Conservation (phyloP, 2,329 filamentous ascomycete species). For the Trichoderma pleuroti region DNA sequence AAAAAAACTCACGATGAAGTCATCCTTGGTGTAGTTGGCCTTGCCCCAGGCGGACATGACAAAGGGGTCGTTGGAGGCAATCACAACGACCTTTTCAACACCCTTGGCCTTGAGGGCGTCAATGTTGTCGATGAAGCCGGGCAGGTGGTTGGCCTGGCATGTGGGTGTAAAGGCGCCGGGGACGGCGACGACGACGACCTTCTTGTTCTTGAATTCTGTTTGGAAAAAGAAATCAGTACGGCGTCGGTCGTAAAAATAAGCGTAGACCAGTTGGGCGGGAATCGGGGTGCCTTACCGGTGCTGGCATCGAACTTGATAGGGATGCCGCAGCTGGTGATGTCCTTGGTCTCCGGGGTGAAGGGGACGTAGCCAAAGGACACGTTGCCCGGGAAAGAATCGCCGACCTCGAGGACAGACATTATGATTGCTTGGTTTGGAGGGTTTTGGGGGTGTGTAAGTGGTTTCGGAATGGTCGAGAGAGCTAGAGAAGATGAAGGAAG, state of each 20-base stretch:
- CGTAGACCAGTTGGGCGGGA: not conserved
- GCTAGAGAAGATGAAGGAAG: not conserved
- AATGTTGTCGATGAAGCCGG: constrained; percentile 72
- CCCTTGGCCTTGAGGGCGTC: constrained; percentile 72
- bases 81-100: constrained; percentile 76
- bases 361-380: constrained; percentile 83
- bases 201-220: constrained; percentile 54
- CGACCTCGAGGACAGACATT: constrained; percentile 68
- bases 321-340: constrained; percentile 72
- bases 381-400: constrained; percentile 77
- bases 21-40: constrained; percentile 73
- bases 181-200: constrained; percentile 54
- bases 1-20: constrained; percentile 50
- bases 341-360: constrained; percentile 64
- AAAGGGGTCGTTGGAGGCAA: constrained; percentile 80
- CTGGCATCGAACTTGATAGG: constrained; percentile 76
- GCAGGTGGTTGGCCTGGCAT: constrained; percentile 77
- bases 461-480: not conserved
- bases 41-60: constrained; percentile 91
- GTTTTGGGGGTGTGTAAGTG: not conserved
- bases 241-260: not conserved
- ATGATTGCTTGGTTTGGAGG: not conserved
- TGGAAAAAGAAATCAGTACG: not conserved
- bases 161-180: constrained; percentile 80
- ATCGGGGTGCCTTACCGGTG: constrained; percentile 51